phyloP scores from a whole-genome alignment of 2,329 filamentous ascomycete genomes.

The Pseudocercospora fijiensis region DNA sequence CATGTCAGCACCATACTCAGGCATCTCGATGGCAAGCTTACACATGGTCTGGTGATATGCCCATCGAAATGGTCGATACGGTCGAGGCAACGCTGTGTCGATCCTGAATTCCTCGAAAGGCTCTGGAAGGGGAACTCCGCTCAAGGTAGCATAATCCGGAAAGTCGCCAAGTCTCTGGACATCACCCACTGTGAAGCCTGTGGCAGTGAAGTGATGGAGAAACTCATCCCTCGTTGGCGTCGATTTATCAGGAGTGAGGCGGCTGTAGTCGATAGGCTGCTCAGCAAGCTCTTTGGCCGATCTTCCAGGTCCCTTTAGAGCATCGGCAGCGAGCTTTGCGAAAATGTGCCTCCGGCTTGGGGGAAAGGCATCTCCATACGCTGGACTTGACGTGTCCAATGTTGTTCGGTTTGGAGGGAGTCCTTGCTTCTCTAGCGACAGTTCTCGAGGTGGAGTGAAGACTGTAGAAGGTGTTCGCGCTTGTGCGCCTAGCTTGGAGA shows the following conservation, averaged over 20 bases:
- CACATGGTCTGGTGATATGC: conserved; percentile 88
- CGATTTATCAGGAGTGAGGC: conserved; percentile 28
- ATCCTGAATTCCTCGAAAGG: conserved; percentile 67
- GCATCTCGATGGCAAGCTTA: conserved; percentile 47
- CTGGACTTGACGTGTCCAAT: conserved; percentile 23
- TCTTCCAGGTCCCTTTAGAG: conserved; percentile 33
- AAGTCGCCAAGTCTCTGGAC: conserved; percentile 71
- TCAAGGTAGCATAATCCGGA: conserved; percentile 73
- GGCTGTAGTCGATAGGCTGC: conserved; percentile 27
- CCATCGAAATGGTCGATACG: conserved; percentile 81
- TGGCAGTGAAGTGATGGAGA: conserved; percentile 52
- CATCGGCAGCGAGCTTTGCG: conserved; percentile 34
- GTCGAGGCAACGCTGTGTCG: conserved; percentile 65
- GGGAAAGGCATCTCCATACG: conserved; percentile 53
- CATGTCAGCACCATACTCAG: not conserved
- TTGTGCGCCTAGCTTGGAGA: conserved; percentile 42
- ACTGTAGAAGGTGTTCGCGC: conserved; percentile 49
- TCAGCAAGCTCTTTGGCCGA: conserved; percentile 30
- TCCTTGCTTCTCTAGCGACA: conserved; percentile 52
- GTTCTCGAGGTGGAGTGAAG: conserved; percentile 54
- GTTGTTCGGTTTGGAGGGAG: conserved; percentile 29
- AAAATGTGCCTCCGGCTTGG: conserved; percentile 53
- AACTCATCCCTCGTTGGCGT: conserved; percentile 25
- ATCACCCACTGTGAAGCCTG: conserved; percentile 68
- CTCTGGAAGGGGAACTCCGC: conserved; percentile 68